Percentiles rank a stretch among this genome's conserved stretches.
Conservation (phyloP, 768 basidiomycete species). For the Trametes coccinea region DNA sequence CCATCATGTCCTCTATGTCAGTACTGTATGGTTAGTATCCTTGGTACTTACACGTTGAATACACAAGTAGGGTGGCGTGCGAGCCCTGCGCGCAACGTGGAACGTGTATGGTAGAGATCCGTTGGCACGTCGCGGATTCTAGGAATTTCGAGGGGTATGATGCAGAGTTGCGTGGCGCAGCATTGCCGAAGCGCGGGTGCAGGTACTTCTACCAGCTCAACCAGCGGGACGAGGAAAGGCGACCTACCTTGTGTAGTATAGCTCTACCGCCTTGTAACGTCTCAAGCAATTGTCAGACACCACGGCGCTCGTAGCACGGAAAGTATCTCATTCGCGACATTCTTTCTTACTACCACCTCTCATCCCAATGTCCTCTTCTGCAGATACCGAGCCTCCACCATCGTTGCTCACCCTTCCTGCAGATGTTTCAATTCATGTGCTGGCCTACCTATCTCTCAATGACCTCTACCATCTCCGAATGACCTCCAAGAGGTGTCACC, state of each 20-base stretch:
- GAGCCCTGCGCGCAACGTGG: too few species aligned
- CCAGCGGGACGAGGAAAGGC: neutral
- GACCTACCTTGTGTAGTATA: neutral
- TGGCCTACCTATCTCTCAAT: slow-evolving; percentile 24
- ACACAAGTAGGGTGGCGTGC: neutral
- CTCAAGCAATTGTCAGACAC: neutral
- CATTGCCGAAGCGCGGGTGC: neutral
- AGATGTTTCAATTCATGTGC: slow-evolving; percentile 24
- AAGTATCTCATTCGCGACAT: neutral
- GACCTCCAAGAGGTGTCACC: slow-evolving; percentile 12
- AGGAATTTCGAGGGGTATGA: neutral
- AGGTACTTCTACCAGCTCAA: neutral
- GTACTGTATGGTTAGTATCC: too few species aligned
- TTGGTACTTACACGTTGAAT: too few species aligned
- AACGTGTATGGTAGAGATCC: too few species aligned
- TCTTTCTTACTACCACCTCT: neutral
- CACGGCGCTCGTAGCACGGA: slow-evolving; percentile 5
- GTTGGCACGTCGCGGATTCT: neutral
- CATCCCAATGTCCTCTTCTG: neutral
- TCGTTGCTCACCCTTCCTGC: slow-evolving; percentile 19
- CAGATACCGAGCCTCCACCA: slow-evolving; percentile 1
- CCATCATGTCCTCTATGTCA: too few species aligned
- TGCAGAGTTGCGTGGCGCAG: neutral
- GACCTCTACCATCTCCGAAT: slow-evolving; percentile 23
- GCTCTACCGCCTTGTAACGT: neutral